A percentile compares a stretch with the other conserved stretches of the same genome.
Conservation (phyloP, 2,329 filamentous ascomycete genomes). For the Fusarium sp. region DNA sequence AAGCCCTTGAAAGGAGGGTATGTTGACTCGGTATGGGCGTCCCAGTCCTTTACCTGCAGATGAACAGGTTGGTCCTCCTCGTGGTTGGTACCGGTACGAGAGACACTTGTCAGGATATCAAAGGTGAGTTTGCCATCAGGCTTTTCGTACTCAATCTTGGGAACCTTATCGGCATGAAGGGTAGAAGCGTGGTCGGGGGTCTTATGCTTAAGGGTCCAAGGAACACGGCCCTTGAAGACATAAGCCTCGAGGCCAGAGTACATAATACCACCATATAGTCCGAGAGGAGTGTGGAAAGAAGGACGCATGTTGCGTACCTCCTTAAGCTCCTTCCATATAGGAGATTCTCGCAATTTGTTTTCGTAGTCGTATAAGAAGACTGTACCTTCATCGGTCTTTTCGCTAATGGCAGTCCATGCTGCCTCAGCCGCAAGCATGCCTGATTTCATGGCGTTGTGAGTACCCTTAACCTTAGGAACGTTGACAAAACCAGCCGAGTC, state of each 20-base stretch:
- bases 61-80: slow-evolving; percentile 99
- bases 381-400: slow-evolving; percentile 70
- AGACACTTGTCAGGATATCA: slow-evolving; percentile 95
- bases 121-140: slow-evolving; percentile 96
- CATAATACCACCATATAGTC: slow-evolving; percentile 87
- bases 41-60: slow-evolving; percentile 95
- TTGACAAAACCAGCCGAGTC: slow-evolving; percentile 98
- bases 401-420: slow-evolving; percentile 79
- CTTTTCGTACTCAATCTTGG: slow-evolving; percentile 96
- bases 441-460: slow-evolving; percentile 96
- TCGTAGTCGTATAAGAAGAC: slow-evolving; percentile 97
- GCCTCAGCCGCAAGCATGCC: slow-evolving; percentile 97
- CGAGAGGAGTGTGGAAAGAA: slow-evolving; percentile 89
- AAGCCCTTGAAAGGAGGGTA: slow-evolving; percentile 92
- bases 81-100: slow-evolving; percentile 95
- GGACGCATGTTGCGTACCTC: slow-evolving; percentile 98
- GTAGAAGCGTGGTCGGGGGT: slow-evolving; percentile 82
- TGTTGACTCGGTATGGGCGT: slow-evolving; percentile 84
- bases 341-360: slow-evolving; percentile 84
- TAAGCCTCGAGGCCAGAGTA: slow-evolving; percentile 96
- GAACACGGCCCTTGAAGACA: slow-evolving; percentile 83
- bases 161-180: slow-evolving; percentile 80
- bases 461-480: slow-evolving; percentile 98
- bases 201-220: slow-evolving; percentile 94
- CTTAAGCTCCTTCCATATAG: slow-evolving; percentile 93